A percentile compares a stretch with the other conserved stretches of the same genome.
These are phyloP conservation scores for Delitschia confertaspora DNA, from an alignment of 495 filamentous ascomycete species.

Conservation along the genomic window DNA sequence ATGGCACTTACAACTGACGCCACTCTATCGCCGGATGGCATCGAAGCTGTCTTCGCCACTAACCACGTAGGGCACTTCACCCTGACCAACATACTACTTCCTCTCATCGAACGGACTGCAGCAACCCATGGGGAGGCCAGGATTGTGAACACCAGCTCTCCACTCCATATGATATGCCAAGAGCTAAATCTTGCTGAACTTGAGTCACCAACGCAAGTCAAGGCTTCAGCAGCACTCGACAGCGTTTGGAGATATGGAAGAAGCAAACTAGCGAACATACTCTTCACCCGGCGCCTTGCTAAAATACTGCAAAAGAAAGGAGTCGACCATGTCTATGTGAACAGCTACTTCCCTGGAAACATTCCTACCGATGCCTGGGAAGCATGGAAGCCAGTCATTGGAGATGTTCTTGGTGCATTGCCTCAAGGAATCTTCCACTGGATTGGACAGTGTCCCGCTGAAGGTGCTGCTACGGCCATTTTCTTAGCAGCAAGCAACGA, in stretches of 20 bases:
- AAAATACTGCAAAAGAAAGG: constrained; percentile 27
- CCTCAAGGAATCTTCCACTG: constrained; percentile 14
- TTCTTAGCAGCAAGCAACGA: constrained; percentile 32
- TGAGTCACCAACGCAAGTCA: constrained; percentile 25
- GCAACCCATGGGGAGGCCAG: constrained; percentile 42
- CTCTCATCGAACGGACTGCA: constrained; percentile 50
- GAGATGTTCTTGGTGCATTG: constrained; percentile 20
- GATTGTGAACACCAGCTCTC: constrained; percentile 50
- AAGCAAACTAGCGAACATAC: constrained; percentile 40
- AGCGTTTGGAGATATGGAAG: constrained; percentile 36
- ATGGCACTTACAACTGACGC: constrained; percentile 23
- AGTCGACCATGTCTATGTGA: constrained; percentile 30
- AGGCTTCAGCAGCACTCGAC: constrained; percentile 21
- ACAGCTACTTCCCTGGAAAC: constrained; percentile 39
- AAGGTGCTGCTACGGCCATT: constrained; percentile 37
- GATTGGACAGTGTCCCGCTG: constrained; percentile 33
- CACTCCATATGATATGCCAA: constrained; percentile 29
- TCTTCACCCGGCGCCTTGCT: constrained; percentile 37
- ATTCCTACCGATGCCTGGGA: constrained; percentile 36
- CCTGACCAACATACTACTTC: constrained; percentile 49
- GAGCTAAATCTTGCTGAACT: constrained; percentile 28
- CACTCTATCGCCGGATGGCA: constrained; percentile 30
- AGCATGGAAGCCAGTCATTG: constrained; percentile 33
- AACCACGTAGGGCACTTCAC: constrained; percentile 56
- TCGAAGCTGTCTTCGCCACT: constrained; percentile 53